phyloP scores from a whole-genome alignment of 1,139 yeast genomes.

The Geotrichum klebahnii region DNA sequence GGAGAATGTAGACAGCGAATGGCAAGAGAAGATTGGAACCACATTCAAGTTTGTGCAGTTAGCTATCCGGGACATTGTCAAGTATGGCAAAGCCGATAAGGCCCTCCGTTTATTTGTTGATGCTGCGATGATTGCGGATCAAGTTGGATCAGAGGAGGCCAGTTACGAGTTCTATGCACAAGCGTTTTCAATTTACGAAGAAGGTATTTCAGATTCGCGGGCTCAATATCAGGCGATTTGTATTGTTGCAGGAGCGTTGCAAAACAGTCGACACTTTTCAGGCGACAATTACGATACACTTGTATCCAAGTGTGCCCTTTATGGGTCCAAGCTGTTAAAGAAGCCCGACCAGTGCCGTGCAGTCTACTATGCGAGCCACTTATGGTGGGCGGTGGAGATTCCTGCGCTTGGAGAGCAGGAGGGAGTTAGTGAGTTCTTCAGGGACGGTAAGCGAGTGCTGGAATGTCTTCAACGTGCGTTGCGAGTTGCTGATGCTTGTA shows the following conservation, averaged over 20 bases:
- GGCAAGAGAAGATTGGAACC: slow-evolving; percentile 43
- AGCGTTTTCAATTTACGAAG: slow-evolving; percentile 84
- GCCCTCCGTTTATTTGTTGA: slow-evolving; percentile 47
- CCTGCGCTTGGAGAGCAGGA: slow-evolving; percentile 50
- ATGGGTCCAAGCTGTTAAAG: slow-evolving; percentile 81
- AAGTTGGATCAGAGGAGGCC: slow-evolving; percentile 56
- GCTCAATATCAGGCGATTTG: slow-evolving; percentile 53
- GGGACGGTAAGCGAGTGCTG: slow-evolving; percentile 58
- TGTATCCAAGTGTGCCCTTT: slow-evolving; percentile 78
- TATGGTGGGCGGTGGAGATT: slow-evolving; percentile 85
- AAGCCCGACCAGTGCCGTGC: slow-evolving; percentile 94
- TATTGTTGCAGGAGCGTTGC: slow-evolving; percentile 59
- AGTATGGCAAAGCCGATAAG: slow-evolving; percentile 49
- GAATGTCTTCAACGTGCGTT: slow-evolving; percentile 73
- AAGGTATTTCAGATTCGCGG: slow-evolving; percentile 60
- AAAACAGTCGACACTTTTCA: slow-evolving; percentile 53
- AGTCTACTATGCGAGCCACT: slow-evolving; percentile 79
- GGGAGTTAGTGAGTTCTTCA: slow-evolving; percentile 42
- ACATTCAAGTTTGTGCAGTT: slow-evolving; percentile 73
- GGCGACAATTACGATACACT: slow-evolving; percentile 68
- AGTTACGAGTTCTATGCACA: slow-evolving; percentile 89
- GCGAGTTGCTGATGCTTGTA: slow-evolving; percentile 86
- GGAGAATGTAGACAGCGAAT: slow-evolving; percentile 33
- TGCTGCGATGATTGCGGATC: slow-evolving; percentile 67
- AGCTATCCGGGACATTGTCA: slow-evolving; percentile 63